Evolutionary conservation across 2,329 filamentous ascomycete genomes (phyloP), one percentile per base, ranked within the genome.

Genomic region (Cucurbitaria berberidis): DNA sequence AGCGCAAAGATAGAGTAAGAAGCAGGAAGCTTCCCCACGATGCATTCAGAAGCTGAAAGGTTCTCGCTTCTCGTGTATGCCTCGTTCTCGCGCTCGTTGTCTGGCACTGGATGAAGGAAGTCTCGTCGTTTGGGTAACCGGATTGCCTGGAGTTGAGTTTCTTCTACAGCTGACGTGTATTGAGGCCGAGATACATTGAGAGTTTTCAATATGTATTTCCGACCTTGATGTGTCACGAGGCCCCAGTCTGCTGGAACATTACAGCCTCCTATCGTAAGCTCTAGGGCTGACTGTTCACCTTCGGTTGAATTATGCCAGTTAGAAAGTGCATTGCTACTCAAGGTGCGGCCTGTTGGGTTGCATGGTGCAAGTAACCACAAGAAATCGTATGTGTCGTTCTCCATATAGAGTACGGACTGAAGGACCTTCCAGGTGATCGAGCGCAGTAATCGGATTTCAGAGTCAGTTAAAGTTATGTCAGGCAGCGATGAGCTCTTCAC

Each of bases 61-160:
- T 81, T 77, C 5, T 76, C 62, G 80, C 82, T 29, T 62, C 76
- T 84, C 1, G 66, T 72, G 13, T 77, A 77, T 0, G 70, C 57
- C 1, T 57, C 49, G 9, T 67, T 72, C 7, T 36, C 18, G 1
- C 55, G 46, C 6, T 45, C 50, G 5, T 38, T 48, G 5, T 41
- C 51, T 5, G 32, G 16, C 2, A 72, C 32, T 1, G 46, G 70
- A 55, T 87, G 84, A 5, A 90, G 77, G 43, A 87, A 86, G 62
- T 89, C 86, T 3, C 77, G 76, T 38, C 85, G 79, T 49, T 79
- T 82, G 0, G 85, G 81, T 69, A 84, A 84, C 36, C 63, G 53
- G 7, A 60, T 54, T 8, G 56, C 60, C 39, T 66, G 54, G 13
- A 74, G 48, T 6, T 34, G 47, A 24, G 44, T 19, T 13, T 46